Evolutionary conservation across 73 alveolate species (phyloP).

Genomic region (Paramecium sonneborni): DNA sequence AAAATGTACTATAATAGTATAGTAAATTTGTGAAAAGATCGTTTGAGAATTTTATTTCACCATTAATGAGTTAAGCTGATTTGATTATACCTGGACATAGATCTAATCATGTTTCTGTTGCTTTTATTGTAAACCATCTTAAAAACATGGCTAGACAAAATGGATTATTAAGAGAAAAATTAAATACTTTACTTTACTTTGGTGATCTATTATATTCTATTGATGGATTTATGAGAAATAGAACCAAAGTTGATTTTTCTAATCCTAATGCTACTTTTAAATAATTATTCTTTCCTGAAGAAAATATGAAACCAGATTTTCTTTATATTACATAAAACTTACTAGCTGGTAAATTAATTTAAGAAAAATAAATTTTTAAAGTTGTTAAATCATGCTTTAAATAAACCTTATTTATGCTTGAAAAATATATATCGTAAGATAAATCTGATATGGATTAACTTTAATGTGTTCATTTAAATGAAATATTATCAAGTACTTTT

Average conservation of each 20-base stretch:
- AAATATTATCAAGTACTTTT: not conserved
- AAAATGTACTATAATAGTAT: conserved; percentile 86
- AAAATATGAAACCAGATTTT: not conserved
- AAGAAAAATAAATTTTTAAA: not conserved
- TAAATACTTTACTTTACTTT: not conserved
- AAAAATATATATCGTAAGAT: not conserved
- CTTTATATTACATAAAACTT: not conserved
- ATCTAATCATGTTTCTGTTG: conserved; percentile 71
- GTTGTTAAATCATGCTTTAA: conserved; percentile 10
- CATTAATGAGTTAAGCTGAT: conserved; percentile 95
- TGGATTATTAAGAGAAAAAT: conserved; percentile 40
- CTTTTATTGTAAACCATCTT: conserved; percentile 64
- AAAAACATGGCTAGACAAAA: conserved; percentile 46
- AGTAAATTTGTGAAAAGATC: conserved; percentile 95
- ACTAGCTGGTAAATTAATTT: not conserved
- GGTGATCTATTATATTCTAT: conserved; percentile 1
- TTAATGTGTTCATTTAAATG: not conserved
- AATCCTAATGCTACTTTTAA: not conserved
- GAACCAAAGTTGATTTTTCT: not conserved
- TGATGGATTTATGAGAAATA: conserved; percentile 37
- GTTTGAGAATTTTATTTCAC: conserved; percentile 93
- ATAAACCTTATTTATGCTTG: not conserved
- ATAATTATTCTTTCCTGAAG: conserved; percentile 42
- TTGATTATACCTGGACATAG: conserved; percentile 86
- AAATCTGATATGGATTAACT: not conserved